phyloP scores from a whole-genome alignment of 108 stramenopile genomes.

The Stephanodiscus triporus region DNA sequence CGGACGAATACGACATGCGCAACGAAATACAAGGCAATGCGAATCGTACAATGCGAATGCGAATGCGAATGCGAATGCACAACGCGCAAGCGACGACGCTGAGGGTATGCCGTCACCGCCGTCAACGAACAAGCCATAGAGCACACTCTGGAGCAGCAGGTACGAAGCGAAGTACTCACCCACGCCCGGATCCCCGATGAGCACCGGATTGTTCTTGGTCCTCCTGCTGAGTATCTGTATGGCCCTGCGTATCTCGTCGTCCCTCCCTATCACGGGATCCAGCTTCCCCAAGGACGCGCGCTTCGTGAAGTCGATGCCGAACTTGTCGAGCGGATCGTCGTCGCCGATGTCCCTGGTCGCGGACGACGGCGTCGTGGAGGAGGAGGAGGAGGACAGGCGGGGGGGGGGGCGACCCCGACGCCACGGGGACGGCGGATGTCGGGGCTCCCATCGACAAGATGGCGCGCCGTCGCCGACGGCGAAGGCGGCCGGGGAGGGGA shows the following conservation, averaged over 20 bases:
- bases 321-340: conserved; percentile 94
- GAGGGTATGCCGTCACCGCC: too few relatives aligned
- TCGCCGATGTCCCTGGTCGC: conserved; percentile 1
- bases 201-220: conserved; percentile 99
- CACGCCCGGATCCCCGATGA: conserved; percentile 98
- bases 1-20: too few relatives aligned
- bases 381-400: not conserved
- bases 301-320: conserved; percentile 94
- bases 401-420: not conserved
- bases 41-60: too few relatives aligned
- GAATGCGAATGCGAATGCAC: too few relatives aligned
- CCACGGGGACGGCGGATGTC: not conserved
- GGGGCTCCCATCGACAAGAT: too few relatives aligned
- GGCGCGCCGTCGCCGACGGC: too few relatives aligned
- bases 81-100: too few relatives aligned
- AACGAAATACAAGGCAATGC: too few relatives aligned
- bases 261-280: conserved; percentile 98
- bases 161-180: conserved; percentile 59
- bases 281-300: conserved; percentile 81
- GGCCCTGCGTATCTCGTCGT: conserved; percentile 96
- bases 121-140: too few relatives aligned
- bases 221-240: conserved; percentile 96
- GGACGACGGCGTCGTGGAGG: not conserved
- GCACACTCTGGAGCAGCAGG: too few relatives aligned
- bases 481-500: not conserved